These are phyloP conservation scores for Scedosporium dehoogii DNA, from an alignment of 2,329 filamentous ascomycete species.

Conservation along the genomic window DNA sequence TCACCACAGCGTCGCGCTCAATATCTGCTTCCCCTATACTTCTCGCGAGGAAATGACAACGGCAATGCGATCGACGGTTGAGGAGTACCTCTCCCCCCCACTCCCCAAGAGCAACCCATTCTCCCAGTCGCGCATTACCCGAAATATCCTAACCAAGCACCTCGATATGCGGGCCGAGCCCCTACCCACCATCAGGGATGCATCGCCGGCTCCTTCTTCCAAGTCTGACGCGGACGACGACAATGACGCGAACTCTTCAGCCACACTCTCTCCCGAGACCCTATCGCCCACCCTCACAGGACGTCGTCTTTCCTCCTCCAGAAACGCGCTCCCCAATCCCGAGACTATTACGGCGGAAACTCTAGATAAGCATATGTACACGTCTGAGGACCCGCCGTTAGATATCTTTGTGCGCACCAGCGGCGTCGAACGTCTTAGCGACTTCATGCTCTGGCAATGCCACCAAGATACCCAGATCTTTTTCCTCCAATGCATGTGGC, in stretches of 20 bases:
- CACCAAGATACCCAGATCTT: conserved; percentile 88
- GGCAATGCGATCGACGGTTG: conserved; percentile 77
- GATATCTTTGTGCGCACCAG: conserved; percentile 89
- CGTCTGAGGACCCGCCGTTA: conserved; percentile 71
- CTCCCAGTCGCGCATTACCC: conserved; percentile 76
- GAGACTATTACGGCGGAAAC: conserved; percentile 81
- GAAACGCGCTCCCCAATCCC: conserved; percentile 53
- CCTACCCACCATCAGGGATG: conserved; percentile 38
- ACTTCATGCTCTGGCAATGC: conserved; percentile 99
- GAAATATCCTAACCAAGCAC: conserved; percentile 69
- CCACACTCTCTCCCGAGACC: conserved; percentile 46
- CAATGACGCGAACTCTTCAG: conserved; percentile 46
- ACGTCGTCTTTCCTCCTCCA: conserved; percentile 21
- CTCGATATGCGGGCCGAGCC: conserved; percentile 33
- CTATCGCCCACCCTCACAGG: conserved; percentile 26
- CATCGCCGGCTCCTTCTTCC: conserved; percentile 34
- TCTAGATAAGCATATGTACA: conserved; percentile 80
- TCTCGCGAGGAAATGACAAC: conserved; percentile 91
- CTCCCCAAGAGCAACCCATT: conserved; percentile 58
- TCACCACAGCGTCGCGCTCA: conserved; percentile 48
- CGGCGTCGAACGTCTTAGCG: conserved; percentile 82
- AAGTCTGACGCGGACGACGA: conserved; percentile 37
- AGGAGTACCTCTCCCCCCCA: conserved; percentile 69
- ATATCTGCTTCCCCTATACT: conserved; percentile 97
- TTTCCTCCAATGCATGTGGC: conserved; percentile 88